A percentile compares a stretch with the other conserved stretches of the same genome.
Conservation (phyloP, 352 stramenopile genomes). For the Phytophthora citricola region DNA sequence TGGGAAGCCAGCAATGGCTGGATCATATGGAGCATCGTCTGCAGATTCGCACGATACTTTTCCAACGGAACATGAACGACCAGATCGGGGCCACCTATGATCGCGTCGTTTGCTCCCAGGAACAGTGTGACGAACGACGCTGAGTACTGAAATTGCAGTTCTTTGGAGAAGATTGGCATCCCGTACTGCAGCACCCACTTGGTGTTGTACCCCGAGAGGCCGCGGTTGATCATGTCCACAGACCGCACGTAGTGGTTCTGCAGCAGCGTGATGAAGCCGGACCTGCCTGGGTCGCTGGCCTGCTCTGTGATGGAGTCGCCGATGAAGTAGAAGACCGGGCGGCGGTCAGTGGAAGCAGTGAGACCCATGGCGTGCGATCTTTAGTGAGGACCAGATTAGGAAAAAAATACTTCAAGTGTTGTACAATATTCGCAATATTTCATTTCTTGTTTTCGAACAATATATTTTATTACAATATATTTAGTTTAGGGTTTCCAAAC, state of each 20-base stretch:
- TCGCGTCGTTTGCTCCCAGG: slow-evolving; percentile 67
- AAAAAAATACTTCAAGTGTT: too few relatives aligned
- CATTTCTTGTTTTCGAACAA: too few relatives aligned
- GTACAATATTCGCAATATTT: too few relatives aligned
- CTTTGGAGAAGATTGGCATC: slow-evolving; percentile 35
- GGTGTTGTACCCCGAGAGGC: slow-evolving; percentile 58
- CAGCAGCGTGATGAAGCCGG: slow-evolving; percentile 47
- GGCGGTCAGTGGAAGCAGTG: slow-evolving; percentile 18
- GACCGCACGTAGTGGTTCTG: slow-evolving; percentile 54
- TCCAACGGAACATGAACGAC: slow-evolving; percentile 49
- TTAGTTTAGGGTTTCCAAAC: too few relatives aligned
- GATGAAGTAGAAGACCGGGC: slow-evolving; percentile 48
- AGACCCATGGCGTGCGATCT: slow-evolving; percentile 21
- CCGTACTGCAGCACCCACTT: slow-evolving; percentile 39
- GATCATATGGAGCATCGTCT: slow-evolving; percentile 32
- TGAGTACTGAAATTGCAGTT: slow-evolving; percentile 37
- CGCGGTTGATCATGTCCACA: slow-evolving; percentile 54
- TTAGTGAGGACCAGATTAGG: background rate
- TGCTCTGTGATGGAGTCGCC: slow-evolving; percentile 74
- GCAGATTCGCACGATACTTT: slow-evolving; percentile 50
- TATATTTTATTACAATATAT: too few relatives aligned
- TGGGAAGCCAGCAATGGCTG: slow-evolving; percentile 23
- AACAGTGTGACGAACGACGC: slow-evolving; percentile 51
- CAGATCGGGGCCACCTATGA: slow-evolving; percentile 34
- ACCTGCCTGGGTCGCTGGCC: slow-evolving; percentile 34